These are phyloP conservation scores for Septoria petroselini DNA, from an alignment of 2,329 filamentous ascomycete species.

Conservation along the genomic window DNA sequence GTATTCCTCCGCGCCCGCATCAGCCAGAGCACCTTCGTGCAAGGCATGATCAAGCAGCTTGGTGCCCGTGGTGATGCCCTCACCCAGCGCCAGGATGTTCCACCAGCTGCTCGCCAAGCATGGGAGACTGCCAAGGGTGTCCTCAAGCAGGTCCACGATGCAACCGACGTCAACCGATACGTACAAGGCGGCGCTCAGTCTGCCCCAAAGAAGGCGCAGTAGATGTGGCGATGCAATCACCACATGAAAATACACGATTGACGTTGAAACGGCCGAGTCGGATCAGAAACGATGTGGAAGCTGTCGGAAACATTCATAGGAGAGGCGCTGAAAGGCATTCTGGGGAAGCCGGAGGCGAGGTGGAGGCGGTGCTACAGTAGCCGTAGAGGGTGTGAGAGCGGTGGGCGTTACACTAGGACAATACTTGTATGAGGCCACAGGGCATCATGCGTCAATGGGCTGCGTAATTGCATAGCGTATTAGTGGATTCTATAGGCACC, in stretches of 20 bases:
- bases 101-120: conserved; percentile 70
- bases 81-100: conserved; percentile 81
- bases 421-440: background rate
- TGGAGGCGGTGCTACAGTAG: background rate
- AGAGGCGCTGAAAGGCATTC: background rate
- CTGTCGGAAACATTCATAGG: background rate
- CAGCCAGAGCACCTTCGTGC: conserved; percentile 89
- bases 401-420: background rate
- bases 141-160: conserved; percentile 70
- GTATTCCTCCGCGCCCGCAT: conserved; percentile 88
- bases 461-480: too few relatives aligned
- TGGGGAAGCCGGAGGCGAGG: background rate
- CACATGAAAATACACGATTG: conserved; percentile 9
- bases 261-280: conserved; percentile 14
- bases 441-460: too few relatives aligned
- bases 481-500: too few relatives aligned
- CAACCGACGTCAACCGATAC: conserved; percentile 61
- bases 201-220: conserved; percentile 64
- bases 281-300: background rate
- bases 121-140: conserved; percentile 78
- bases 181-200: conserved; percentile 33
- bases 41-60: conserved; percentile 70
- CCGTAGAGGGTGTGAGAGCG: background rate
- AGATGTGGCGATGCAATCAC: conserved; percentile 26
- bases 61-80: conserved; percentile 75